Base-by-base conservation (phyloP, 2,329 filamentous ascomycete species). In the Colletotrichum cereale region DNA sequence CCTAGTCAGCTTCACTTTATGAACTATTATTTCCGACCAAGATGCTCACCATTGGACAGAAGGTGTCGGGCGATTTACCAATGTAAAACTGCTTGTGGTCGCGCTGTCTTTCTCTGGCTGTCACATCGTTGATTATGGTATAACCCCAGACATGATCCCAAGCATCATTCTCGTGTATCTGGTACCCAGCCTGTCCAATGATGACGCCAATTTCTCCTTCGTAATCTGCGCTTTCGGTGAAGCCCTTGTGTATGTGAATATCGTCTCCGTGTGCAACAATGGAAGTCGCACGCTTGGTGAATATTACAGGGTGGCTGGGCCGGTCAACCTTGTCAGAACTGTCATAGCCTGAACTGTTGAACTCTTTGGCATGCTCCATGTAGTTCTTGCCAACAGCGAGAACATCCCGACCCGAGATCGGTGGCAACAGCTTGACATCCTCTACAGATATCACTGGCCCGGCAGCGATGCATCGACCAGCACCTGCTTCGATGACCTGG, bases 61-160 rank as follows among this genome's bases (percentile, higher is more conserved):
- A 89, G 0, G 86, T 88, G 75, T 89, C 86, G 0, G 83, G 78
- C 0, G 84, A 87, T 75, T 89, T 89, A 11, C 88, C 87, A 60
- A 90, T 84, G 66, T 85, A 89, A 76, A 89, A 90, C 72, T 90
- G 88, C 76, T 89, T 89, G 69, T 90, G 88, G 71, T 88, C 85
- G 18, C 85, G 78, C 77, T 88, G 86, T 47, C 81, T 78, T 71
- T 88, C 85, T 2, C 86, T 79, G 0, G 86, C 86, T 14, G 86
- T 87, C 66, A 88, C 75, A 62, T 88, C 86, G 70, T 88, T 88
- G 73, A 88, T 83, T 63, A 88, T 88, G 0, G 86, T 88, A 72
- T 85, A 89, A 0, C 86, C 87, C 86, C 86, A 88, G 2, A 89
- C 85, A 74, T 89, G 76, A 16, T 84, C 79, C 80, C 83, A 80